Base-by-base conservation (phyloP, 805 yeast genomes). In the Pichia californica region DNA sequence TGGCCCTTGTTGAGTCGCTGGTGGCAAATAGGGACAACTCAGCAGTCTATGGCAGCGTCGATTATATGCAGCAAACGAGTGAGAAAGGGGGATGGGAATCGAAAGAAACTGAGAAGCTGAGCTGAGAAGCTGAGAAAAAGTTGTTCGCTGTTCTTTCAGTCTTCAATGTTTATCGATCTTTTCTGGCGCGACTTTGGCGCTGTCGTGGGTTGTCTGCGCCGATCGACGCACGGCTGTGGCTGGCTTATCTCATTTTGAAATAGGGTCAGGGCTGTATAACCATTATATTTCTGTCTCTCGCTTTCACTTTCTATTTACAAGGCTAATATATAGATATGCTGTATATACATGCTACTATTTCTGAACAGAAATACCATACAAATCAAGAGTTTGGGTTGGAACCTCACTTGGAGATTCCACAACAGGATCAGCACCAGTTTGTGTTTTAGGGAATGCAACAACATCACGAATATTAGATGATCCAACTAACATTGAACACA, bases 401-500 rank as follows among this genome's bases (percentile, higher is more conserved):
- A 87, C 88, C 20, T 54, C 57, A 36, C 88, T 78, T 3, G 99
- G 99, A 49, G 94, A 81, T 7, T 77, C 83, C 7, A 93, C 95
- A 36, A 91, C 87, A 1, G 87, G 79, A 58, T 93, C 99, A 1
- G 79, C 66, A 2, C 99, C 99, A 8, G 84, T 76, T 51, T 83
- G 81, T 36, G 88, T 88, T 66, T 93, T 93, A 2, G 99, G 99
- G 61, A 93, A 93, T 1, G 98, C 95, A 47, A 93, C 83, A 4
- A 93, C 98, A 57, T 93, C 97, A 51, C 96, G 68, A 28, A 93
- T 89, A 49, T 87, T 85, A 5, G 69, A 56, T 16, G 82, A 70
- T 0, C 88, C 93, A n/a, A 81, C 62, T 27, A 91, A 59, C 91
- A 91, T 88, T 0, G 99, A 93, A 54, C 94, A 81, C 70, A 93